phyloP scores from a whole-genome alignment of 129 eudicot species.

The Escallonia rubra region DNA sequence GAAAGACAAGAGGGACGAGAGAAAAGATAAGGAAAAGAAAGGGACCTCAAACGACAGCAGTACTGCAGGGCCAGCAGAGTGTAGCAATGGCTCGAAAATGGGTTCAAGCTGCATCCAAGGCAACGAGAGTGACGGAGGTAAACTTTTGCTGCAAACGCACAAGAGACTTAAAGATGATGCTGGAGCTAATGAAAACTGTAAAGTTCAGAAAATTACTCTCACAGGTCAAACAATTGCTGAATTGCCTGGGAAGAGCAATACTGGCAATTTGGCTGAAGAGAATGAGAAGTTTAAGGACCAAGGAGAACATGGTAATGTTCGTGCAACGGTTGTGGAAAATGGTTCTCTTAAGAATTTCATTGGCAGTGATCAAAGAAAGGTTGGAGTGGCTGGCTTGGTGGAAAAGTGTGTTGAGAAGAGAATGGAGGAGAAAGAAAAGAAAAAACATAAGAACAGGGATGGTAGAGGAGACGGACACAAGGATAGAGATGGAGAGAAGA shows the following conservation, averaged over 20 bases:
- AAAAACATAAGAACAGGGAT: slow-evolving; percentile 14
- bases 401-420: slow-evolving; percentile 14
- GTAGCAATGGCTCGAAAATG: slow-evolving; percentile 17
- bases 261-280: slow-evolving; percentile 1
- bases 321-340: slow-evolving; percentile 9
- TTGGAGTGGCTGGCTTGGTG: slow-evolving; percentile 13
- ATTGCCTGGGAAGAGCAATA: background rate
- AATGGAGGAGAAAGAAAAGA: slow-evolving; percentile 18
- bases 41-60: slow-evolving; percentile 11
- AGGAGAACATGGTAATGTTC: slow-evolving; percentile 4
- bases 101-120: slow-evolving; percentile 10
- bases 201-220: slow-evolving; percentile 17
- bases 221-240: slow-evolving; percentile 7
- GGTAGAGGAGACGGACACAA: slow-evolving; percentile 16
- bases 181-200: slow-evolving; percentile 10
- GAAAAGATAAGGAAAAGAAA: slow-evolving; percentile 11
- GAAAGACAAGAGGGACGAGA: slow-evolving; percentile 27
- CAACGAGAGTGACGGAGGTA: background rate
- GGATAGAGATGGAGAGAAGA: slow-evolving; percentile 19
- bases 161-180: slow-evolving; percentile 27
- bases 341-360: slow-evolving; percentile 9
- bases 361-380: slow-evolving; percentile 13
- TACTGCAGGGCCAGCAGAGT: slow-evolving; percentile 7
- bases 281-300: slow-evolving; percentile 12
- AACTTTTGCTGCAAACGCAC: slow-evolving; percentile 22